Evolutionary conservation across 2,329 filamentous ascomycete species (phyloP), one percentile per base, ranked within the genome.

Genomic region (Fusarium subglutinans): DNA sequence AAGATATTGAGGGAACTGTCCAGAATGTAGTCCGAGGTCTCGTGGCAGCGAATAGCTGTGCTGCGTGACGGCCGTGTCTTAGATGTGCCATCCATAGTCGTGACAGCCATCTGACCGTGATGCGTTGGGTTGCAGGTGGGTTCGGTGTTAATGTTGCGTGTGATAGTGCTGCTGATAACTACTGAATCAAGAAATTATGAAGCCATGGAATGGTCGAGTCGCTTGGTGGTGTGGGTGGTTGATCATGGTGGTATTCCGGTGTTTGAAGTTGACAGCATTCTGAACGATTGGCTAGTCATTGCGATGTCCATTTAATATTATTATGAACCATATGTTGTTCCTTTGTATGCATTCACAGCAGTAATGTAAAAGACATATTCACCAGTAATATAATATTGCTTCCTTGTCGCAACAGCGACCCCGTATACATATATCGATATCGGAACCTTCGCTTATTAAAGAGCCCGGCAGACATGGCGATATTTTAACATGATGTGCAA

Each of bases 1-100:
- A 62, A 58, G 55, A 45, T 65, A 59, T 66, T 45, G 59, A 72
- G 61, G 56, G 57, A 69, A 63, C 59, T 63, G 61, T 59, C 62
- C 66, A 64, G 76, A 72, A 70, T 45, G 65, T 64, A 73, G 60
- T 54, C 45, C 35, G 58, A 66, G 75, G 76, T 77, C 76, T 76
- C 75, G 76, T 78, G 75, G 76, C 45, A 66, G 69, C 58, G 67
- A 66, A 57, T 73, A 63, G 38, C 59, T 61, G 70, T 67, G 66
- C 60, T 76, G 73, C 76, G 76, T 78, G 76, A 78, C 66, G 48
- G 69, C 40, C 37, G 63, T 78, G 76, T 78, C 76, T 78, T 74
- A 66, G 75, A 77, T 70, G 53, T 67, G 57, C 66, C 57, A 71
- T 64, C 66, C 63, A 70, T 58, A 59, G 63, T 71, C 68, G 66